phyloP scores from a whole-genome alignment of 441 rosid genomes.

The Populus hybrid region DNA sequence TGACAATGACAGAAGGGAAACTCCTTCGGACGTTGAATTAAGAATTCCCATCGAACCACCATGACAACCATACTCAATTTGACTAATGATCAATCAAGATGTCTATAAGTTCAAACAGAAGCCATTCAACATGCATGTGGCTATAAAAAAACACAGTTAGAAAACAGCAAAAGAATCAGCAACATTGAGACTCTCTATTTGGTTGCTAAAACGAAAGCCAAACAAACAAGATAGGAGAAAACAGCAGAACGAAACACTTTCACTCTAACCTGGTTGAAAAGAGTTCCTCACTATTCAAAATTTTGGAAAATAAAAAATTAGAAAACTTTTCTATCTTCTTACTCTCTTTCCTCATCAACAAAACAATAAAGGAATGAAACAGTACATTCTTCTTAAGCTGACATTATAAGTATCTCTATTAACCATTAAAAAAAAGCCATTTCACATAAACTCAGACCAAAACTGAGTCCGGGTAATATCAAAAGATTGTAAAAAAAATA shows the following conservation, averaged over 20 bases:
- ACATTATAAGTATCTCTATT: conserved; percentile 2
- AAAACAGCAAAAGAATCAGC: not conserved
- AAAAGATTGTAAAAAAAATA: too few relatives aligned
- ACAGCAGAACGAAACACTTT: not conserved
- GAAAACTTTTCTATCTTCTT: not conserved
- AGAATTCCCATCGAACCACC: not conserved
- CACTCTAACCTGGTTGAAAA: not conserved
- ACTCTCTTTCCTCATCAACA: conserved; percentile 8
- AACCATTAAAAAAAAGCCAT: conserved; percentile 9
- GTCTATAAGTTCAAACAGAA: not conserved
- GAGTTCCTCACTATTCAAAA: not conserved
- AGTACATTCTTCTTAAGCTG: too few relatives aligned
- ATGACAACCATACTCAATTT: not conserved
- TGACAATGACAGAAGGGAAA: not conserved
- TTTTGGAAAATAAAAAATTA: conserved; percentile 4
- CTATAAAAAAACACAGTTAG: not conserved
- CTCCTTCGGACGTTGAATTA: not conserved
- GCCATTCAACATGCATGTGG: not conserved
- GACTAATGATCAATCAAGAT: not conserved
- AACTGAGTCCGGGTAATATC: too few relatives aligned
- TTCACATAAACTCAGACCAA: conserved; percentile 8
- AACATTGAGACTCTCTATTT: not conserved
- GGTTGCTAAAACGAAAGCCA: not conserved
- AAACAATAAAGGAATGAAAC: conserved; percentile 4
- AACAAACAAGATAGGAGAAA: not conserved